Evolutionary conservation across 805 yeast genomes (phyloP).

Genomic region (Saturnispora sanitii): DNA sequence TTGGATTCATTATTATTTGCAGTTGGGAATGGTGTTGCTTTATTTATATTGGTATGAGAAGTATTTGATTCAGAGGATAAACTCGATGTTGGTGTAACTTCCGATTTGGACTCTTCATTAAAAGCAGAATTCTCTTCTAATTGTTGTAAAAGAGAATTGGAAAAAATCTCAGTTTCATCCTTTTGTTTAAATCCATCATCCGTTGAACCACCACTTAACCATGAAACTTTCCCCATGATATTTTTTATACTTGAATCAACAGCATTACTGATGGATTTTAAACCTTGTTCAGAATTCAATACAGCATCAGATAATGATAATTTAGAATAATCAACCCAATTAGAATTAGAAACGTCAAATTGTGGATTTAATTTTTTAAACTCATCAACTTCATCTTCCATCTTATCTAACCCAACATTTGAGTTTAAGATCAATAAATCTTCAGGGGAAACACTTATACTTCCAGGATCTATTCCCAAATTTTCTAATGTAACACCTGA

Average conservation of each 20-base stretch:
- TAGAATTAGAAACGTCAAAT: conserved; percentile 8
- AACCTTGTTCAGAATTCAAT: conserved; percentile 29
- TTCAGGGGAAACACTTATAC: conserved; percentile 7
- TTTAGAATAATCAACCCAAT: conserved; percentile 12
- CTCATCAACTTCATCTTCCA: conserved; percentile 20
- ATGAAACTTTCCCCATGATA: conserved; percentile 27
- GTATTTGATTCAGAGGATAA: conserved; percentile 16
- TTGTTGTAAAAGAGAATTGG: conserved; percentile 22
- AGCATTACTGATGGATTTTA: conserved; percentile 26
- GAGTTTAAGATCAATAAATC: conserved; percentile 10
- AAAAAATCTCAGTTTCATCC: conserved; percentile 10
- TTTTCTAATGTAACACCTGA: conserved; percentile 27
- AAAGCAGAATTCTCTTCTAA: conserved; percentile 24
- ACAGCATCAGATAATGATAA: conserved; percentile 14
- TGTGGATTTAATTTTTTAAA: conserved; percentile 12
- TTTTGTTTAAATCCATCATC: conserved; percentile 7
- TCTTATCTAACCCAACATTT: conserved; percentile 21
- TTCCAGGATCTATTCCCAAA: conserved; percentile 18
- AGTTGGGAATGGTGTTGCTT: conserved; percentile 6
- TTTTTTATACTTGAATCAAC: conserved; percentile 27
- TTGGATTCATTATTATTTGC: conserved; percentile 6
- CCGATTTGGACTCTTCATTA: conserved; percentile 12
- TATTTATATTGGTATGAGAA: conserved; percentile 8
- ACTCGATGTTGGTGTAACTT: conserved; percentile 24
- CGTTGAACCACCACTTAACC: conserved; percentile 17